Base-by-base conservation (phyloP, 2,329 filamentous ascomycete genomes). In the Aspergillus niger region DNA sequence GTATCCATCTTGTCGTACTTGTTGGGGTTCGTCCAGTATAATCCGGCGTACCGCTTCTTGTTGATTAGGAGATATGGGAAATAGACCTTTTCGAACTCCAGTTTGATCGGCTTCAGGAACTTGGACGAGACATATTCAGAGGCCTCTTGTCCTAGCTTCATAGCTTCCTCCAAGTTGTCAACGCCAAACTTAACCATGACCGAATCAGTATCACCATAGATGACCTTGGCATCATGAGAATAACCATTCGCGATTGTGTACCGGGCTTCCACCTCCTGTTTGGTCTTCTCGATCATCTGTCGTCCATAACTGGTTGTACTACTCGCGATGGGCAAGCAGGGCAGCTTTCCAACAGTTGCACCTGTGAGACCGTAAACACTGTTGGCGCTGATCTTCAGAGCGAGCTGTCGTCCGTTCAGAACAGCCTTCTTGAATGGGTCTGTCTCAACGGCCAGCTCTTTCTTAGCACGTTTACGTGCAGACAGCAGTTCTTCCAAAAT, bases 1-100 rank as follows among this genome's bases (percentile, higher is more conserved):
- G 92, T 98, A 77, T 99, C 95, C 96, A 99, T 99, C 83, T 98
- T 99, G 84, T 99, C 96, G 76, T 90, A 95, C 77, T 97, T 97
- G 44, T 94, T 86, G 0, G 94, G 87, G 67, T 90, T 95, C 5
- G 95, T 99, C 93, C 93, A 99, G 80, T 92, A 98, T 32, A 99
- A 79, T n/a, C 95, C 95, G 8, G 95, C 95, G 72, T 99, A 99
- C 65, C 95, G 90, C 82, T 99, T 99, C 83, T 99, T 99, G 87
- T 99, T 99, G 87, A 99, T 99, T 55, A 99, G 84, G 36, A 99
- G 84, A 74, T 99, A 99, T 0, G 95, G 95, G 75, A 91, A 99
- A 79, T 99, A 99, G 1, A 99, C 94, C 79, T 99, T 99, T 77
- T 99, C 95, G 78, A 99, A 99, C 76, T 99, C 95, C 32, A 99